Evolutionary conservation across 2,329 filamentous ascomycete species (phyloP).

Genomic region (Atkinsonella hypoxylon): DNA sequence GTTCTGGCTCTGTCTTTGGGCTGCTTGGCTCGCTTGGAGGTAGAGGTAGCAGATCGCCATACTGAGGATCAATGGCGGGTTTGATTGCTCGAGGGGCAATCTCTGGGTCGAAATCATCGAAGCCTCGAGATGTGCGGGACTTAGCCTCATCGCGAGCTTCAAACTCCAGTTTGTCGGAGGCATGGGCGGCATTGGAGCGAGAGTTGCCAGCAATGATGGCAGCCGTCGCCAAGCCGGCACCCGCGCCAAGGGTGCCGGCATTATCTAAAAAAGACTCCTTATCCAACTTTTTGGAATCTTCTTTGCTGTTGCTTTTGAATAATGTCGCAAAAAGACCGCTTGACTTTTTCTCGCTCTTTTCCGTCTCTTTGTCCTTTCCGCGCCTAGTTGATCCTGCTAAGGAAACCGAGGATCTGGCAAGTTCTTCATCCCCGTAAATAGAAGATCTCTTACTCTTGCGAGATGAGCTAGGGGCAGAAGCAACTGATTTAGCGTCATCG

Average conservation of each 20-base stretch:
- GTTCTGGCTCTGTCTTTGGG: conserved; percentile 24
- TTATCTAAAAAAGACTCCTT: conserved; percentile 60
- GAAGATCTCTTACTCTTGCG: conserved; percentile 16
- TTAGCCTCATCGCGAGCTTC: conserved; percentile 14
- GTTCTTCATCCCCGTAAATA: conserved; percentile 33
- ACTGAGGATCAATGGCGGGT: conserved; percentile 54
- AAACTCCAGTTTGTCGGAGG: conserved; percentile 27
- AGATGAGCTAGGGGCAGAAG: conserved; percentile 8
- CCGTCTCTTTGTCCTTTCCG: conserved; percentile 26
- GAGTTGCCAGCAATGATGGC: conserved; percentile 26
- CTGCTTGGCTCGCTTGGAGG: conserved; percentile 47
- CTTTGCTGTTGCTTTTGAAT: conserved; percentile 30
- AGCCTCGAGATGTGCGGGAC: conserved; percentile 11
- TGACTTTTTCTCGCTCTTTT: conserved; percentile 22
- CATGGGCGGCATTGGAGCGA: conserved; percentile 34
- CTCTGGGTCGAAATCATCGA: conserved; percentile 41
- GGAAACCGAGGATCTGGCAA: conserved; percentile 23
- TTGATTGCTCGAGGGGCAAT: conserved; percentile 46
- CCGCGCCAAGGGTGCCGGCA: conserved; percentile 57
- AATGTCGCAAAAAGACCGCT: conserved; percentile 37
- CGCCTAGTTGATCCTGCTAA: conserved; percentile 21
- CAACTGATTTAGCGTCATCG: conserved; percentile 35
- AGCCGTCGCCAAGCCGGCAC: conserved; percentile 49
- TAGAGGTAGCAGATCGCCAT: conserved; percentile 51
- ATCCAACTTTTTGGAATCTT: conserved; percentile 7